Base-by-base conservation (phyloP, 345 rosid species). In the Camelina sativa region DNA sequence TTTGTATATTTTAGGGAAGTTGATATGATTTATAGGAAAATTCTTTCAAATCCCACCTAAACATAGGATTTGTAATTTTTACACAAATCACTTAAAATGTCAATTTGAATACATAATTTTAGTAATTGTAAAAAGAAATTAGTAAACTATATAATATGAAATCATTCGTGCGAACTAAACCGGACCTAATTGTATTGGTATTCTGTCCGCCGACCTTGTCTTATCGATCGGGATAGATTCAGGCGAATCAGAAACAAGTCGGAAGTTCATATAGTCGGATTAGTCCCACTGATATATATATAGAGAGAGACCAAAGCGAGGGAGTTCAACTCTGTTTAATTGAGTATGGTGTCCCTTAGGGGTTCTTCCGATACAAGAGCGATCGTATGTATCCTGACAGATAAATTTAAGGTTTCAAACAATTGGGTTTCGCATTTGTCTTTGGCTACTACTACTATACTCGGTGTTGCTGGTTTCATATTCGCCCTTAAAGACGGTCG, bases 391-490 rank as follows among this genome's bases (percentile, higher is more conserved):
- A 22, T 22, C 37, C 38, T 79, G 48, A 47, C 67, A 0, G 71
- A 55, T 20, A 68, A 50, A 37, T 38, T 62, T 16, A 69, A 47
- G 28, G 10, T 6, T 17, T 40, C 74, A 34, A 80, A 76, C 8
- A 75, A 79, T 0, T 83, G 86, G 86, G 62, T 73, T 62, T 79
- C 85, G 17, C 79, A 65, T 47, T n/a, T 80, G 28, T 83, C 93
- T 2, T 68, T 86, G 40, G 91, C 81, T 16, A 81, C 85, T 41
- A 53, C 82, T n/a, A 80, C 85, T 37, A 53, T 88, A 48, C 47
- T 85, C 50, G 90, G 91, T 37, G 81, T 71, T 4, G 87, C 91
- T 62, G 91, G 87, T 54, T 69, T 91, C 69, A 47, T 78, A 5
- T 74, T 81, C 20, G 91, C 86, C 62, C 47, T 79, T 9, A 90